phyloP scores from a whole-genome alignment of 495 filamentous ascomycete species.

The Penicillium steckii region DNA sequence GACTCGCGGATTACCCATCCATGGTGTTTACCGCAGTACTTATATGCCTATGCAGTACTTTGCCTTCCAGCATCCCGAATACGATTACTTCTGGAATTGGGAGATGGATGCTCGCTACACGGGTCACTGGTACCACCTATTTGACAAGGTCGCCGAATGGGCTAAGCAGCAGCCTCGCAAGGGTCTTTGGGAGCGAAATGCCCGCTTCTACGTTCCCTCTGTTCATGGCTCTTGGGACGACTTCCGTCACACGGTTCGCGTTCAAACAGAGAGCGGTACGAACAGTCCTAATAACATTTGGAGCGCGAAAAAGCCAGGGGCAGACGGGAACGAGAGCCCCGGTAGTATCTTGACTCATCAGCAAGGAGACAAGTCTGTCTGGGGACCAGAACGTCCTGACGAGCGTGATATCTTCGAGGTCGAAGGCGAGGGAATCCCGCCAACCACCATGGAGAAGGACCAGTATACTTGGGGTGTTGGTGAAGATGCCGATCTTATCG shows the following conservation, averaged over 20 bases:
- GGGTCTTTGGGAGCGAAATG: slow-evolving; percentile 90
- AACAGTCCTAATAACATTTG: slow-evolving; percentile 71
- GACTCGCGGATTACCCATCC: slow-evolving; percentile 71
- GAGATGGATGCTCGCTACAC: slow-evolving; percentile 97
- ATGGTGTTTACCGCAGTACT: slow-evolving; percentile 87
- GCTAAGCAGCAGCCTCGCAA: slow-evolving; percentile 82
- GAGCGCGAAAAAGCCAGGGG: slow-evolving; percentile 43
- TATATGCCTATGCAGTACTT: slow-evolving; percentile 96
- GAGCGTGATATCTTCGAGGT: slow-evolving; percentile 66
- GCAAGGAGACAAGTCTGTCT: slow-evolving; percentile 70
- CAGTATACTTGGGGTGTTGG: slow-evolving; percentile 85
- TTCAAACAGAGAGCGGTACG: slow-evolving; percentile 82
- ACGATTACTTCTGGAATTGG: slow-evolving; percentile 98
- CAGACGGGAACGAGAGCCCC: slow-evolving; percentile 26
- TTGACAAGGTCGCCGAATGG: slow-evolving; percentile 72
- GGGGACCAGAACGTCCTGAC: slow-evolving; percentile 77
- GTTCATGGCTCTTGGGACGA: slow-evolving; percentile 91
- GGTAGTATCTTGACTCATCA: slow-evolving; percentile 39
- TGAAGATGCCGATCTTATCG: slow-evolving; percentile 91
- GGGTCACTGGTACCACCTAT: slow-evolving; percentile 92
- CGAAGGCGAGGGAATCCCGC: slow-evolving; percentile 69
- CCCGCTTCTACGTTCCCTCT: slow-evolving; percentile 85
- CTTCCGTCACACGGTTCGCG: slow-evolving; percentile 88
- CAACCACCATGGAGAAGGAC: slow-evolving; percentile 70
- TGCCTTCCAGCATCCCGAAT: slow-evolving; percentile 84